These are phyloP conservation scores for Calocera viscosa DNA, from an alignment of 768 basidiomycete genomes.

Conservation along the genomic window DNA sequence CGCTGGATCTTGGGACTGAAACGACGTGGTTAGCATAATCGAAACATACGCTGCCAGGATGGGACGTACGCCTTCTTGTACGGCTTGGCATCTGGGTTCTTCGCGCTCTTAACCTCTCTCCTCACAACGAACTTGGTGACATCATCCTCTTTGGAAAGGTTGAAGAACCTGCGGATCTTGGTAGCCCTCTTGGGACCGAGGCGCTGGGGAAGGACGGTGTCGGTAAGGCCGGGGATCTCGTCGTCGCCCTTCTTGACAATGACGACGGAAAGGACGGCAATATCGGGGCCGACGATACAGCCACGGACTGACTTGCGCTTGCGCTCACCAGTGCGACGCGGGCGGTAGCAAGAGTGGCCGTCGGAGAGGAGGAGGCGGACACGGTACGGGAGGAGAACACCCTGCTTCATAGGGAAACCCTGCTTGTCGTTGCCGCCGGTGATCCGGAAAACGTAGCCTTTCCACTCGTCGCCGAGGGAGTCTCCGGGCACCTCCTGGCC, in stretches of 20 bases:
- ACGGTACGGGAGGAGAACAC: conserved; percentile 89
- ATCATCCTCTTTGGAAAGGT: conserved; percentile 94
- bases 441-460: conserved; percentile 92
- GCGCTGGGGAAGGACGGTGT: conserved; percentile 83
- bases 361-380: conserved; percentile 85
- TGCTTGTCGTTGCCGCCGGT: conserved; percentile 98
- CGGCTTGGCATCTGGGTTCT: conserved; percentile 84
- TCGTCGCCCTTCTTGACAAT: conserved; percentile 92
- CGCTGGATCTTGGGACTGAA: conserved; percentile 89
- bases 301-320: conserved; percentile 98
- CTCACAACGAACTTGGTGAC: conserved; percentile 95
- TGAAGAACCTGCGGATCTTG: conserved; percentile 96
- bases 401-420: conserved; percentile 99
- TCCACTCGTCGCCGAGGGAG: conserved; percentile 87
- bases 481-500: conserved; percentile 87
- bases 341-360: conserved; percentile 96
- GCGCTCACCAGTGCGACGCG: conserved; percentile 85
- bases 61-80: conserved; percentile 79
- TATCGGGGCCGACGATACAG: conserved; percentile 94
- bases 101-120: conserved; percentile 74
- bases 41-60: not conserved
- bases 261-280: conserved; percentile 83
- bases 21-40: not conserved
- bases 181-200: conserved; percentile 95
- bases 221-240: conserved; percentile 85